These are phyloP conservation scores for Dactylorhiza incarnata DNA, from an alignment of 106 monocot genomes.

Conservation along the genomic window DNA sequence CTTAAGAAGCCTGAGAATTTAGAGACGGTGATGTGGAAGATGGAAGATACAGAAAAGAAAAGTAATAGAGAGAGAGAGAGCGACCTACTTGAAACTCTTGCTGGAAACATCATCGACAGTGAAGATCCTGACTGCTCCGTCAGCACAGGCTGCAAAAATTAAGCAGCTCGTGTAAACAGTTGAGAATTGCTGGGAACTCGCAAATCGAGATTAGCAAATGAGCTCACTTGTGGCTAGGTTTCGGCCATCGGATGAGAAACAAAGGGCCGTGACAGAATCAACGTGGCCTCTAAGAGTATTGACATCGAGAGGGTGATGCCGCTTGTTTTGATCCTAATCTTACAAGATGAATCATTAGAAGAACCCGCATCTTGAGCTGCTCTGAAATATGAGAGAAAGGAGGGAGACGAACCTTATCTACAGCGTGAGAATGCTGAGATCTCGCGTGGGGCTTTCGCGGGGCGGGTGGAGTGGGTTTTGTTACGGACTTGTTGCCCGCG, in stretches of 20 bases:
- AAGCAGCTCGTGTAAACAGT: background rate
- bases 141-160: constrained; percentile 61
- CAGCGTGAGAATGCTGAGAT: constrained; percentile 29
- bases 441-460: constrained; percentile 26
- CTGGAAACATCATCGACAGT: constrained; percentile 78
- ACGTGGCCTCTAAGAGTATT: constrained; percentile 88
- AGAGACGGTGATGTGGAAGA: background rate
- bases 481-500: constrained; percentile 8
- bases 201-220: background rate
- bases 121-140: constrained; percentile 80
- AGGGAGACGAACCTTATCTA: constrained; percentile 45
- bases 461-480: constrained; percentile 11
- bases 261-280: constrained; percentile 62
- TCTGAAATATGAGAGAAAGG: background rate
- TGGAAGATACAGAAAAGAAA: background rate
- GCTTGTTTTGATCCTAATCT: constrained; percentile 50
- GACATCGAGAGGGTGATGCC: constrained; percentile 76
- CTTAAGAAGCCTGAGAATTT: constrained; percentile 51
- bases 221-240: constrained; percentile 72
- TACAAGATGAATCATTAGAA: constrained; percentile 3
- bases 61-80: background rate
- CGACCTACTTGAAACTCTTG: constrained; percentile 88
- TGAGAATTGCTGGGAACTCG: no score
- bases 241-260: constrained; percentile 72
- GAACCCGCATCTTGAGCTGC: background rate